Percentiles rank a stretch among this genome's conserved stretches.
Evolutionary conservation across 2,329 filamentous ascomycete species (phyloP).

Genomic region (Cladosporium sp.): DNA sequence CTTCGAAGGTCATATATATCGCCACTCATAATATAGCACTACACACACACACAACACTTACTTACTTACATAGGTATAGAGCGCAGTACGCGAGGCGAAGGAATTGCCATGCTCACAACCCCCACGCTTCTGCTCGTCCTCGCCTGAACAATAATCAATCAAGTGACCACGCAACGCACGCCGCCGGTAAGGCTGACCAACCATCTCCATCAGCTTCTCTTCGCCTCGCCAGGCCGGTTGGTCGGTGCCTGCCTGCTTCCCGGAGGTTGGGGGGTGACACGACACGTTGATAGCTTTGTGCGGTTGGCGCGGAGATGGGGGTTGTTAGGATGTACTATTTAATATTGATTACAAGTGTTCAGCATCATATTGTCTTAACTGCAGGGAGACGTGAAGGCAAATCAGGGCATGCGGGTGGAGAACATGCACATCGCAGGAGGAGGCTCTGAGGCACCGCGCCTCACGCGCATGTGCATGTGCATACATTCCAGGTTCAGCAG

Average conservation of each 20-base stretch:
- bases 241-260: not conserved
- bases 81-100: not conserved
- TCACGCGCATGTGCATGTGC: not conserved
- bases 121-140: slow-evolving; percentile 1
- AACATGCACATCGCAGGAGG: not conserved
- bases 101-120: not conserved
- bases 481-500: too few species aligned
- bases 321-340: too few species aligned
- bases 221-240: not conserved
- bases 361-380: too few species aligned
- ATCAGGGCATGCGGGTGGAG: not conserved
- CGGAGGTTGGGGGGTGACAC: not conserved
- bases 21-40: not conserved
- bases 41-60: not conserved
- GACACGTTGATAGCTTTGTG: not conserved
- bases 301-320: too few species aligned
- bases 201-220: not conserved
- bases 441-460: too few species aligned
- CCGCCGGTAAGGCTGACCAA: slow-evolving; percentile 16
- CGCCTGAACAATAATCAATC: slow-evolving; percentile 6
- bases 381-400: not conserved
- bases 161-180: slow-evolving; percentile 5
- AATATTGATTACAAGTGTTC: too few species aligned
- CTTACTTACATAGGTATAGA: not conserved
- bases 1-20: not conserved